phyloP scores from a whole-genome alignment of 2,329 filamentous ascomycete species.

The Sodiomyces alkalinus region DNA sequence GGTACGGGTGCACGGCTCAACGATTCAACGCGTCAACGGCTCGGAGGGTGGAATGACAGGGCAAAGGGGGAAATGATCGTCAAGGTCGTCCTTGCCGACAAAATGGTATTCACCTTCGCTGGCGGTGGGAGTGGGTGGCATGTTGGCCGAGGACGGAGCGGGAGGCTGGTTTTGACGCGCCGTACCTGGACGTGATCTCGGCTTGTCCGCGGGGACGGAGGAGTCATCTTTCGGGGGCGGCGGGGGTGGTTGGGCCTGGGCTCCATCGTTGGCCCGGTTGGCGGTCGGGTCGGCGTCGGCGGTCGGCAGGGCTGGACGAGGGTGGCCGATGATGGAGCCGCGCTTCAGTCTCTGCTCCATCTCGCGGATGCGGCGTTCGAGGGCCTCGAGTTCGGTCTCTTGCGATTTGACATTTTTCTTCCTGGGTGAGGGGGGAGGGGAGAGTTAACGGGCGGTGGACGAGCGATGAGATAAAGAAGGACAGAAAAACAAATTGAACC shows the following conservation, averaged over 20 bases:
- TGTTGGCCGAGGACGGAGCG: conserved; percentile 36
- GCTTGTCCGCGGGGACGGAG: conserved; percentile 16
- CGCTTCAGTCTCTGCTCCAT: conserved; percentile 62
- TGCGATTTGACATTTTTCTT: conserved; percentile 65
- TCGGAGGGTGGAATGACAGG: neutral
- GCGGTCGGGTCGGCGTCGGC: conserved; percentile 12
- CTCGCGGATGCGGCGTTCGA: conserved; percentile 71
- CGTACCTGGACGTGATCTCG: conserved; percentile 37
- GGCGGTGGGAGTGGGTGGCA: conserved; percentile 44
- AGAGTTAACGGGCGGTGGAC: conserved; percentile 1
- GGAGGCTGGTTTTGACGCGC: conserved; percentile 32
- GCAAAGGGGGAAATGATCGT: conserved; percentile 5
- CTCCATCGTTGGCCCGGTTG: too few relatives aligned
- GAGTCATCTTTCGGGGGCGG: conserved; percentile 8
- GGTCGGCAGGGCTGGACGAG: conserved; percentile 9
- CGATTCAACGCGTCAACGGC: neutral
- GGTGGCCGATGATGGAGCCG: conserved; percentile 9
- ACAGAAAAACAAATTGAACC: neutral
- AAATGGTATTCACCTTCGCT: conserved; percentile 44
- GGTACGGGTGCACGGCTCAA: neutral
- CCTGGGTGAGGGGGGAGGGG: too few relatives aligned
- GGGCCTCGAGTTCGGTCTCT: conserved; percentile 65
- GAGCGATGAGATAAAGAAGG: conserved; percentile 3
- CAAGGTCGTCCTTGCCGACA: conserved; percentile 10
- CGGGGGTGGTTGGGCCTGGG: conserved; percentile 10